These are phyloP conservation scores for Xerocomus amazonicus DNA, from an alignment of 1,284 basidiomycete species.

Conservation along the genomic window DNA sequence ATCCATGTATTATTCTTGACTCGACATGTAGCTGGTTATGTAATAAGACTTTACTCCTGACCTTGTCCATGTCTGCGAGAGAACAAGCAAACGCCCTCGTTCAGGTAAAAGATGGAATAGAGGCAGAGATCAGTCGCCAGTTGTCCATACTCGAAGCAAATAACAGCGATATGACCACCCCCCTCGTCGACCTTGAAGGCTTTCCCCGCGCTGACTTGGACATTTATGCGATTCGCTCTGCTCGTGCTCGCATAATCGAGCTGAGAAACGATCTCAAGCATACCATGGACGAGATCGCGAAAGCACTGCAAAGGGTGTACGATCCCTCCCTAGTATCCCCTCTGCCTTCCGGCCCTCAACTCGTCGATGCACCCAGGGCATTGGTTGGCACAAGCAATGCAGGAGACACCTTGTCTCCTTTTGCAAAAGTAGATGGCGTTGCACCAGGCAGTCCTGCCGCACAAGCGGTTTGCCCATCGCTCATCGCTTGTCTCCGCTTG, in stretches of 20 bases:
- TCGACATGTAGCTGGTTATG: too few relatives aligned
- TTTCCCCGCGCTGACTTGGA: constrained; percentile 85
- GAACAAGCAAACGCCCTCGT: constrained; percentile 60
- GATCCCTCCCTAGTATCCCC: constrained; percentile 39
- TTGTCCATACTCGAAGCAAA: constrained; percentile 58
- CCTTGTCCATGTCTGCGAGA: constrained; percentile 40
- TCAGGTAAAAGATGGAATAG: constrained; percentile 57
- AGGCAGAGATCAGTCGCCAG: constrained; percentile 60
- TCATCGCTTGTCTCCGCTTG: not conserved
- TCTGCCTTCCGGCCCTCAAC: too few relatives aligned
- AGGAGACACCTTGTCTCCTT: constrained; percentile 39
- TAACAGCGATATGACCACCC: constrained; percentile 58
- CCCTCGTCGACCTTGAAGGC: constrained; percentile 79
- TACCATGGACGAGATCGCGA: constrained; percentile 64
- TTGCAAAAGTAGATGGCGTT: constrained; percentile 78
- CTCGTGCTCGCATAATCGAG: constrained; percentile 68
- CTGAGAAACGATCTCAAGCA: constrained; percentile 73
- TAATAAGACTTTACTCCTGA: constrained; percentile 7
- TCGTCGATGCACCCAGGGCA: constrained; percentile 1
- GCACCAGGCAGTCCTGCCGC: constrained; percentile 76
- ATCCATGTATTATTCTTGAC: too few relatives aligned
- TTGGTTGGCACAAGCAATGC: constrained; percentile 2
- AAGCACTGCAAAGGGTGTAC: constrained; percentile 65
- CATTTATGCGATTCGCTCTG: constrained; percentile 75
- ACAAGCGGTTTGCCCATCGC: constrained; percentile 56